Evolutionary conservation across 2,329 filamentous ascomycete genomes (phyloP), one percentile per base, ranked within the genome.

Genomic region (Dothideomycetidae sp.): DNA sequence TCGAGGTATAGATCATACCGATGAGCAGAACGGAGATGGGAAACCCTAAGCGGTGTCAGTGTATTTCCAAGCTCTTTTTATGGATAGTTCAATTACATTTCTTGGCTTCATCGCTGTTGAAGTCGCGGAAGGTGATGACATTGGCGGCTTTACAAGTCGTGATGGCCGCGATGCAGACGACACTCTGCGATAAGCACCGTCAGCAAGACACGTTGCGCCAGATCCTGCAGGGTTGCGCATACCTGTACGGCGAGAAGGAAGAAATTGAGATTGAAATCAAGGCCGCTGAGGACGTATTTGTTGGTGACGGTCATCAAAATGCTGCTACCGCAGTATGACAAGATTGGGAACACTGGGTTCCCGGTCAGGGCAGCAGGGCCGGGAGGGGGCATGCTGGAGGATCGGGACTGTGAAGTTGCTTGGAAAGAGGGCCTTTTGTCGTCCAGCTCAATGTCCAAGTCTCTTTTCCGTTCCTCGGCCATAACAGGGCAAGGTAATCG

Each of bases 241-340:
- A 94, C 88, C 77, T 96, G 90, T 43, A 96, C 71, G 44, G 75
- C 79, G 42, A 98, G 73, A 51, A 94, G 80, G 63, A 98, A 83
- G 62, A 96, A 93, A 63, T 93, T 93, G 52, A 98, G 64, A 63
- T 98, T 98, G 73, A 92, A 98, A 48, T 79, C 73, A 36, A 72
- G 70, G 43, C 90, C 90, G 5, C 84, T 94, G 32, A 98, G 75
- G 45, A 94, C 86, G 59, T 92, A 98, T 70, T 98, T 98, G 67
- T 98, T 98, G 59, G 92, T 90, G n/a, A 94, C 82, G 5, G 90
- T 98, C 90, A 98, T 98, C 59, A 88, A 73, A 56, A 98, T 98
- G n/a, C 86, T 94, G 37, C 88, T 83, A 52, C 81, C 68, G 61
- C 90, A 98, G 68, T 98, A 98, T 33, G 82, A 75, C 47, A 93